Percentiles rank a stretch among this genome's conserved stretches.
phyloP scores from a whole-genome alignment of 1,284 basidiomycete species.

The Microbotryum scabiosae region DNA sequence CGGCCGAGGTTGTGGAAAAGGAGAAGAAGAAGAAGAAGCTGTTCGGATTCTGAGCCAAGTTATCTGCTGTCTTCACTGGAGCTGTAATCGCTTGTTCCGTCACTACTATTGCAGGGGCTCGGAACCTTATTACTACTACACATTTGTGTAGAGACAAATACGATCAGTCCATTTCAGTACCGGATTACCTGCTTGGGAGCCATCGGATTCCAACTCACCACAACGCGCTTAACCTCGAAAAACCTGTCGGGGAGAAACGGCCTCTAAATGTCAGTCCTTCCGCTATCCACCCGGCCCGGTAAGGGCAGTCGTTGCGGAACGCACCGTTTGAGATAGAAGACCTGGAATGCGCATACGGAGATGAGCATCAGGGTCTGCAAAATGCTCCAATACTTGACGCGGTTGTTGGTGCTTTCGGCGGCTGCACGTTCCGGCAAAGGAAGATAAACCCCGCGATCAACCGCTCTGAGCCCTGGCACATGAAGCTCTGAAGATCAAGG shows the following conservation, averaged over 20 bases:
- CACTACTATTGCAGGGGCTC: not conserved
- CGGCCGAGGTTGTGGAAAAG: not conserved
- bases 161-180: no score
- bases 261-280: not conserved
- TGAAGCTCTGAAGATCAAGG: not conserved
- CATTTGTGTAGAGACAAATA: no score
- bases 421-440: conserved; percentile 32
- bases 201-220: not conserved
- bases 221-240: conserved; percentile 31
- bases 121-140: no score
- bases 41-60: not conserved
- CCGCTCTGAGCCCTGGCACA: not conserved
- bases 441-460: not conserved
- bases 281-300: not conserved
- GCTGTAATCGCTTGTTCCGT: no score
- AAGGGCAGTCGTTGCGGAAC: not conserved
- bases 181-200: no score
- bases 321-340: conserved; percentile 67
- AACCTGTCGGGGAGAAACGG: conserved; percentile 4
- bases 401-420: conserved; percentile 58
- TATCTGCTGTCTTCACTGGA: no score
- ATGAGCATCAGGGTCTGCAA: conserved; percentile 80
- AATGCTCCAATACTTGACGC: conserved; percentile 99
- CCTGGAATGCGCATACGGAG: conserved; percentile 87
- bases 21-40: conserved; percentile 11